These are phyloP conservation scores for Didymella sp. DNA, from an alignment of 2,329 filamentous ascomycete genomes.

Conservation along the genomic window DNA sequence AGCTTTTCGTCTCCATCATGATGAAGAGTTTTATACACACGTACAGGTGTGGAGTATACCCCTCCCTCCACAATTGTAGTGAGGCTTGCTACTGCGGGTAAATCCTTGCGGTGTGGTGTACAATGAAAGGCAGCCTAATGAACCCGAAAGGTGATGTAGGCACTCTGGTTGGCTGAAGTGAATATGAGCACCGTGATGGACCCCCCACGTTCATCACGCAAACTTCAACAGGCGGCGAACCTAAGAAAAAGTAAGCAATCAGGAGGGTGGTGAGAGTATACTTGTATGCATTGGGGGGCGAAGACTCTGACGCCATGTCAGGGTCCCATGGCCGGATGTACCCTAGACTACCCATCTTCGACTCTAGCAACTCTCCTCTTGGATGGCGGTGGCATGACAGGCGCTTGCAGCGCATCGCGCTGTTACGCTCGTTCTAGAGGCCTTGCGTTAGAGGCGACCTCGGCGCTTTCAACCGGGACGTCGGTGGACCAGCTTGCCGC, in stretches of 20 bases:
- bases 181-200: conserved; percentile 17
- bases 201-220: conserved; percentile 4
- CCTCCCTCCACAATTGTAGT: not conserved
- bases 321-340: conserved; percentile 5
- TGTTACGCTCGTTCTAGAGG: not conserved
- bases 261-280: conserved; percentile 1
- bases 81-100: conserved; percentile 1
- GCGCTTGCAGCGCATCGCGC: conserved; percentile 3
- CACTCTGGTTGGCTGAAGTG: not conserved
- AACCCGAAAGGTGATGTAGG: not conserved
- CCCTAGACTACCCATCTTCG: conserved; percentile 6
- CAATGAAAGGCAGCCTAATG: not conserved
- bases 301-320: not conserved
- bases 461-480: conserved; percentile 21
- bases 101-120: not conserved
- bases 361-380: not conserved
- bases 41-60: not conserved
- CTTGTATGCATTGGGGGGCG: conserved; percentile 1
- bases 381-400: not conserved
- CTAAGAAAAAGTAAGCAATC: not conserved
- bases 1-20: not conserved
- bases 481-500: conserved; percentile 55
- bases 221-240: not conserved
- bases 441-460: conserved; percentile 11
- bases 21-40: conserved; percentile 10